Conservation (phyloP, 208 protist genomes). For the Borovskyia barvae region DNA sequence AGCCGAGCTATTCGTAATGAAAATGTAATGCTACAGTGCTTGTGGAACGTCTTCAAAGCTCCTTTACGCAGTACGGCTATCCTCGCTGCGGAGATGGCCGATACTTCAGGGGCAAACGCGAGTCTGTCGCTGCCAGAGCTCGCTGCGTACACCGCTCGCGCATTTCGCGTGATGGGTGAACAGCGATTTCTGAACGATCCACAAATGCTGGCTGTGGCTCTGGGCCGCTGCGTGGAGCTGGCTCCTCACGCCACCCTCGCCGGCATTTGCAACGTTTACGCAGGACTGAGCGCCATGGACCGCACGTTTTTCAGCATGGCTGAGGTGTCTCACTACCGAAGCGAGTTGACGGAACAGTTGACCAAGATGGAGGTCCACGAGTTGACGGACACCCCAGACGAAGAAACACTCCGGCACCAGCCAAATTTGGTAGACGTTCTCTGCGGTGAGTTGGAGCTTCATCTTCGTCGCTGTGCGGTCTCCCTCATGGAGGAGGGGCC, state of each 20-base stretch:
- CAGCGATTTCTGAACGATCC: slow-evolving; percentile 55
- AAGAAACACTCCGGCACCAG: slow-evolving; percentile 45
- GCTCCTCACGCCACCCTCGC: slow-evolving; percentile 33
- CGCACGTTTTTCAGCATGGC: slow-evolving; percentile 67
- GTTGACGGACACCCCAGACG: slow-evolving; percentile 2
- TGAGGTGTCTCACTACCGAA: slow-evolving; percentile 47
- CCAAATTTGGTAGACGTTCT: slow-evolving; percentile 79
- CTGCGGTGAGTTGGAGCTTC: slow-evolving; percentile 62
- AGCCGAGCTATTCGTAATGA: slow-evolving; percentile 61
- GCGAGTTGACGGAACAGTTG: slow-evolving; percentile 20
- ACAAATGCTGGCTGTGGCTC: slow-evolving; percentile 61
- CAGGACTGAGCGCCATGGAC: slow-evolving; percentile 45
- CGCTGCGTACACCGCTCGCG: slow-evolving; percentile 38
- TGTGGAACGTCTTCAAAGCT: slow-evolving; percentile 73
- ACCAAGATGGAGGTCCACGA: slow-evolving; percentile 26
- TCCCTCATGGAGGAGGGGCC: neutral
- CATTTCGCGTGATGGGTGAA: slow-evolving; percentile 54
- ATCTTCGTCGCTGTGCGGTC: slow-evolving; percentile 22
- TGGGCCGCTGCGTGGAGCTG: slow-evolving; percentile 73
- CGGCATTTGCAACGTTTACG: slow-evolving; percentile 47
- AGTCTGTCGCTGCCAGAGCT: slow-evolving; percentile 9
- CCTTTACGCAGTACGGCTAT: neutral
- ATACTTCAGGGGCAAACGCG: neutral
- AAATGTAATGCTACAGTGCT: slow-evolving; percentile 43
- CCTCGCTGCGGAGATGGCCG: neutral